Evolutionary conservation across 2,329 filamentous ascomycete species (phyloP), one percentile per base, ranked within the genome.

Genomic region (Paecilomyces sp.): DNA sequence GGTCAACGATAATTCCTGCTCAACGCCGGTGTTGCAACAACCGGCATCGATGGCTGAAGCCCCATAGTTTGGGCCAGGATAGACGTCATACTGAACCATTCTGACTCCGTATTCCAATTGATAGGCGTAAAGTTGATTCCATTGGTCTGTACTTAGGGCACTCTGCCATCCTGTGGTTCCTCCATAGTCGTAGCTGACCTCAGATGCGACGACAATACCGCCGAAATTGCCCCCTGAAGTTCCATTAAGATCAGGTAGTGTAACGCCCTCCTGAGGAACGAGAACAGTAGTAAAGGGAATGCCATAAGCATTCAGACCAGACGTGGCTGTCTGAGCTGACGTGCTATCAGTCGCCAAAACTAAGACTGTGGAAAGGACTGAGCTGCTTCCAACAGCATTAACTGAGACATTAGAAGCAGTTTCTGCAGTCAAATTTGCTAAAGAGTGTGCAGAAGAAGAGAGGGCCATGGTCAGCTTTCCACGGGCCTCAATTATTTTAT

Each of bases 51-150:
- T 67, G 51, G 72, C 70, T 28, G 66, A 69, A 64, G 74, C 72
- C 65, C 83, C 82, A 65, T 79, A 83, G 9, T 79, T 76, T 13
- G 79, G 68, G 6, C 77, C 77, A 5, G 85, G 85, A 64, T 79
- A 85, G 5, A 81, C 82, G 66, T 86, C 83, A 22, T 85, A 72
- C 55, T 84, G 81, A 31, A 86, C 83, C 82, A 87, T 83, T 30
- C 85, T 79, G 12, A 85, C 81, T 22, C 83, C 81, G 63, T 85
- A 87, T 28, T 72, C 72, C 1, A 76, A 75, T 69, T 87, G 85
- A 64, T 87, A 87, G 55, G 77, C 75, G 64, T 83, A 85, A 2
- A 87, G 68, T 55, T 77, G 67, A 31, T 79, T 75, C 82, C 81
- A 85, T 74, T 87, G 85, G 51, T 76, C 78, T 5, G 76, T 67